These are phyloP conservation scores for Penicillium steckii DNA, from an alignment of 495 filamentous ascomycete genomes.

Conservation along the genomic window DNA sequence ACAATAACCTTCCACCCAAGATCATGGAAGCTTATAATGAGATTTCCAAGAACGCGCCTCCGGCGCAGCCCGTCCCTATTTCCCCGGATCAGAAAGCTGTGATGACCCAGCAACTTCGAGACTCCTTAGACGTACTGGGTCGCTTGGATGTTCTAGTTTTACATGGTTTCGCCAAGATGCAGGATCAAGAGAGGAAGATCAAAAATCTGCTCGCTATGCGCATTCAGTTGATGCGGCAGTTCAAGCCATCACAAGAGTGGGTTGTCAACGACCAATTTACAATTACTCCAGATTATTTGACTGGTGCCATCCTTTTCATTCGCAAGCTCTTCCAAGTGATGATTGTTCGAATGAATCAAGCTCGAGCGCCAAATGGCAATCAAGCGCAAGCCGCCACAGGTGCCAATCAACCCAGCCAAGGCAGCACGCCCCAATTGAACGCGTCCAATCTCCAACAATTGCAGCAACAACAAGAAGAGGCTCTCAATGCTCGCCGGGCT, in stretches of 20 bases:
- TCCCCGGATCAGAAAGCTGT: conserved; percentile 41
- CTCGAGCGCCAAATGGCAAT: conserved; percentile 27
- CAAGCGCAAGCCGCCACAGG: conserved; percentile 26
- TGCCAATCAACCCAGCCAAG: conserved; percentile 24
- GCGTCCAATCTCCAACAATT: conserved; percentile 63
- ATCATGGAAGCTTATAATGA: conserved; percentile 41
- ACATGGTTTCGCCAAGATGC: conserved; percentile 35
- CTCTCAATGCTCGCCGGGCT: conserved; percentile 40
- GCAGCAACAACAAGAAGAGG: conserved; percentile 49
- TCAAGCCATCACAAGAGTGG: conserved; percentile 50
- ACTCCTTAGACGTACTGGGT: conserved; percentile 38
- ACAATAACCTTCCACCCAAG: conserved; percentile 33
- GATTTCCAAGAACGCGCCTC: conserved; percentile 32
- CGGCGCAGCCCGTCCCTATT: conserved; percentile 30
- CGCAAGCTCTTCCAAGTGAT: conserved; percentile 42
- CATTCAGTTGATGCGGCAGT: conserved; percentile 57
- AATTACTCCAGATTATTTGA: conserved; percentile 55
- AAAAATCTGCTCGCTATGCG: conserved; percentile 48
- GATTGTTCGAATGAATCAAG: conserved; percentile 39
- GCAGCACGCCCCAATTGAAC: conserved; percentile 54
- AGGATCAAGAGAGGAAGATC: conserved; percentile 41
- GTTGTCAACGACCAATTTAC: conserved; percentile 56
- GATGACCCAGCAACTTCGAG: conserved; percentile 49
- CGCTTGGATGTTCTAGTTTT: conserved; percentile 42
- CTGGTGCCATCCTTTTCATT: conserved; percentile 46